Base-by-base conservation (phyloP, 2,329 filamentous ascomycete species). In the Ophiostoma novo-ulmi region DNA sequence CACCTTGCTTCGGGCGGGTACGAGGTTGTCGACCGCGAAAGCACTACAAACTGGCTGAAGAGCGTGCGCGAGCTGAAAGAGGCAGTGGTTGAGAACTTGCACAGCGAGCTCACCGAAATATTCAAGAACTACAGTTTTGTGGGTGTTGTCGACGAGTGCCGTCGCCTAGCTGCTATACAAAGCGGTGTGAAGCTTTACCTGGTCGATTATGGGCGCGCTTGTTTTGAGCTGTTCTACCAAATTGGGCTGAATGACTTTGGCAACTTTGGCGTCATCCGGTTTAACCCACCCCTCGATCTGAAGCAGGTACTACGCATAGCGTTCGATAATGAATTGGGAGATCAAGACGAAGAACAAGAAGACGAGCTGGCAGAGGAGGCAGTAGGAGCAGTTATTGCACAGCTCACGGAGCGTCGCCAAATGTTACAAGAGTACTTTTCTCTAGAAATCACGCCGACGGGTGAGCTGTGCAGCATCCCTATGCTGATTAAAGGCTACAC, bases 381-480 rank as follows among this genome's bases (percentile, higher is more conserved):
- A 5, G 75, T 90, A 74, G 81, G 86, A 0, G 86, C 93, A 0
- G 88, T 92, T 1, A 82, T 88, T 4, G 83, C 84, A 2, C 89
- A 93, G 74, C 83, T 98, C 2, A 84, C 96, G 41, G 87, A 89
- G 74, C 87, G 91, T 13, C 85, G 91, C 48, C 91, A 94, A 76
- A 96, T 99, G 92, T 85, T 99, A 0, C 83, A 86, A 2, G 95
- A 99, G 79, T 99, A 99, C 80, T 98, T 99, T 79, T 91, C 90
- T 0, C 81, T 99, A 64, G 89, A 94, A 70, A 88, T 99, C 48
- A 91, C 91, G 0, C 87, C 89, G 0, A 84, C 90, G 0, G 94
- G 94, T 14, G 87, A 94, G 69, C 82, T 99, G 2, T 80, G 90
- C 66, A 88, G 88, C 39, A 89, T 99, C 20, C 96, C 95, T 0